Evolutionary conservation across 176 grass and related monocot species (phyloP), one percentile per base, ranked within the genome.

Genomic region (Zoysia japonica): DNA sequence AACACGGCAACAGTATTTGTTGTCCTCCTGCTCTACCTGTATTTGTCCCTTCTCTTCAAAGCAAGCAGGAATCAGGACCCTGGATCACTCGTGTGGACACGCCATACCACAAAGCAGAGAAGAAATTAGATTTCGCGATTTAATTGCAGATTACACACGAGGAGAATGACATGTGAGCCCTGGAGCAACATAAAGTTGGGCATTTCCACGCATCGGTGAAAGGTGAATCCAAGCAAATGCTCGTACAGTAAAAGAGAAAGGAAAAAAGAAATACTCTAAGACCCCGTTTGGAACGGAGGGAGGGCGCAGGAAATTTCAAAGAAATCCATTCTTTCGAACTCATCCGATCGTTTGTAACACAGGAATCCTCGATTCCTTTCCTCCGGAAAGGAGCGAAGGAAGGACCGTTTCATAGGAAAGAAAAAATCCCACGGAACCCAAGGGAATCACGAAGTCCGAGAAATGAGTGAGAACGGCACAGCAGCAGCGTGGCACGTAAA

Each of bases 1-100:
- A 74, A n/a, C n/a, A n/a, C n/a, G n/a, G n/a, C n/a, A n/a, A 85
- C 76, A 80, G 36, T 69, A 71, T 46, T 68, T 63, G 70, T 75
- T 86, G 84, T 74, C 70, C 68, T 72, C 80, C 81, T 79, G 65
- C 66, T 75, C 64, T 70, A 86, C 77, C 77, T 38, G 40, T 59
- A 80, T 74, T 61, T 80, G 77, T 86, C 77, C 3, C 43, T 52
- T 15, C 76, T 20, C 77, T 47, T 86, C 68, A 83, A 74, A 64
- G 65, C 81, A 56, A 59, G 47, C 36, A 64, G 28, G 28, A 28
- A 0, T 28, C 28, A 28, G 53, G 20, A 16, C 74, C 75, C 53
- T 65, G 11, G 20, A 46, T 9, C 61, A 9, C 39, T 20, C 46
- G 75, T 78, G 61, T 78, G 61, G 51, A 16, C 36, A 13, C 72